Percentiles rank a stretch among this genome's conserved stretches.
Conservation (phyloP, 345 rosid genomes). For the Bretschneidera sinensis region DNA sequence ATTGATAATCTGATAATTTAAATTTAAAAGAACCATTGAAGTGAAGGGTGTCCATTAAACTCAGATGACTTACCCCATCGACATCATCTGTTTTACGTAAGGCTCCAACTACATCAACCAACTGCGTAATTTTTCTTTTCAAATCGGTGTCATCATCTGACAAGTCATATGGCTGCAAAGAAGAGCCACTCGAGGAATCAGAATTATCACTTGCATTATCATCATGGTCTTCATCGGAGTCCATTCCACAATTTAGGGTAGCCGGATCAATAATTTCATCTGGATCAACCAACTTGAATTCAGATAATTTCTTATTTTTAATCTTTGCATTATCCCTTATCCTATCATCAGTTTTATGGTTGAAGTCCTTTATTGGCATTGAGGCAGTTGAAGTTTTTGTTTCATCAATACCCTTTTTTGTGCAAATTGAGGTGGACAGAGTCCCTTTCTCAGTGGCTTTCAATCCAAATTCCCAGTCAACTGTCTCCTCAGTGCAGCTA, state of each 20-base stretch:
- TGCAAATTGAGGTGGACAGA: conserved; percentile 21
- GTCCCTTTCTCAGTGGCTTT: conserved; percentile 30
- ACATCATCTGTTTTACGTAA: conserved; percentile 84
- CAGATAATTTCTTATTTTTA: conserved; percentile 37
- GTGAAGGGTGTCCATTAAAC: neutral
- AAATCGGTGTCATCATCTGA: conserved; percentile 79
- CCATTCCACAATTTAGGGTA: conserved; percentile 47
- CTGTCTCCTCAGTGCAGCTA: conserved; percentile 49
- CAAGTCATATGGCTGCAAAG: conserved; percentile 88
- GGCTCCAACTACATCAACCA: conserved; percentile 91
- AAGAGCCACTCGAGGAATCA: conserved; percentile 66
- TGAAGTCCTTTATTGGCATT: conserved; percentile 26
- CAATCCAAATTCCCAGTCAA: conserved; percentile 89
- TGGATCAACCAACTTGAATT: conserved; percentile 56
- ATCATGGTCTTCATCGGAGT: conserved; percentile 51
- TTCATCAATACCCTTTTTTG: conserved; percentile 26
- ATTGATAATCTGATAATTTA: neutral
- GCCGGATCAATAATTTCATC: conserved; percentile 90
- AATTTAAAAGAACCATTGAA: neutral
- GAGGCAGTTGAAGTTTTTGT: conserved; percentile 26
- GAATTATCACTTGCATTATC: conserved; percentile 60
- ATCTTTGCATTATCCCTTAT: conserved; percentile 25
- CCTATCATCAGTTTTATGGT: conserved; percentile 19
- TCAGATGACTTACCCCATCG: conserved; percentile 68
- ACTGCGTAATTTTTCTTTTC: conserved; percentile 60